phyloP scores from a whole-genome alignment of 2,329 filamentous ascomycete genomes.

The Alternaria arbusti region DNA sequence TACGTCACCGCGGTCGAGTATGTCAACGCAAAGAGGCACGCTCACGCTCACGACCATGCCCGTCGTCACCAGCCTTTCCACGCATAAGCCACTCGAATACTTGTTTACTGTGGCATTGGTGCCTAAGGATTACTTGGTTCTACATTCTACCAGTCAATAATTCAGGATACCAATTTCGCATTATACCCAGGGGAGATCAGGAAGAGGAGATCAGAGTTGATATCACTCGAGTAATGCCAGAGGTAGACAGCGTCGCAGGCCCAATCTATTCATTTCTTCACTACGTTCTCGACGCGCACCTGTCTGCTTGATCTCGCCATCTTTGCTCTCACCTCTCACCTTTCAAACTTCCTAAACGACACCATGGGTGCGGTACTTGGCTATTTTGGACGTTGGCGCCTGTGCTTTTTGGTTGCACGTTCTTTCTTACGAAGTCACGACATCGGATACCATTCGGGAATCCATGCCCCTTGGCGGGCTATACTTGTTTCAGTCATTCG shows the following conservation, averaged over 20 bases:
- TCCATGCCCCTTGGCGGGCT: constrained; percentile 27
- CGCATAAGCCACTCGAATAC: constrained; percentile 33
- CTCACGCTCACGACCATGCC: constrained; percentile 38
- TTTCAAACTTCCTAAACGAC: constrained; percentile 11
- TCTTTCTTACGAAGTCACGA: constrained; percentile 43
- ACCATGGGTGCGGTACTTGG: background rate
- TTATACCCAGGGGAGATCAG: constrained; percentile 31
- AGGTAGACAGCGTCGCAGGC: constrained; percentile 48
- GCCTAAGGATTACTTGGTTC: constrained; percentile 27
- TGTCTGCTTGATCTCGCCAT: constrained; percentile 28
- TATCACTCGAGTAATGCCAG: constrained; percentile 42
- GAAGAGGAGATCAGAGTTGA: constrained; percentile 28
- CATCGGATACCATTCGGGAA: constrained; percentile 40
- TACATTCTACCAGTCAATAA: constrained; percentile 27
- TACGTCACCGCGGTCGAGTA: constrained; percentile 42
- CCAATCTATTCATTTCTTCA: constrained; percentile 42
- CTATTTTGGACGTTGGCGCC: constrained; percentile 6
- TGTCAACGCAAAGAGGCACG: constrained; percentile 44
- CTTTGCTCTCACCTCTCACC: constrained; percentile 12
- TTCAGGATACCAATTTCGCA: constrained; percentile 39
- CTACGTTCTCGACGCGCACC: constrained; percentile 34
- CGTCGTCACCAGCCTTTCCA: constrained; percentile 42
- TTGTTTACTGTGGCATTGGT: constrained; percentile 27
- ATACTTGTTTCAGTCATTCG: constrained; percentile 25
- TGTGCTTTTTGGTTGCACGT: constrained; percentile 24